Base-by-base conservation (phyloP, 116 monocot genomes). In the Phalaenopsis hybrid region DNA sequence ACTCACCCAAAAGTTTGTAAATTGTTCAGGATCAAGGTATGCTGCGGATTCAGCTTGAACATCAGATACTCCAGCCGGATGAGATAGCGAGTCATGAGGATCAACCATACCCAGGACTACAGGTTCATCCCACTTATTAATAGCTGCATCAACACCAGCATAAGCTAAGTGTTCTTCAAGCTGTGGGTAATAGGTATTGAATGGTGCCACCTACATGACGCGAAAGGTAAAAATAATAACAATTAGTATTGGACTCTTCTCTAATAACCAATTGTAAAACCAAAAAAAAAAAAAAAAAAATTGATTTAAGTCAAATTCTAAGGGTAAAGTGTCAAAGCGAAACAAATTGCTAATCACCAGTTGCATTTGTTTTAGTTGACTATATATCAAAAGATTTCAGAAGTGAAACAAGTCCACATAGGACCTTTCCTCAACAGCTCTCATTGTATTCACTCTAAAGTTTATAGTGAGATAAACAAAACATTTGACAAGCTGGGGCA, bases 51-150 rank as follows among this genome's bases (percentile, higher is more conserved):
- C 98, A 58, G 95, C 88, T 88, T 93, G 95, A 69, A 85, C 90
- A 85, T 99, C 98, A 83, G 95, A 95, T 57, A 92, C 92, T 8
- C 98, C 98, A 74, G 95, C 88, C 52, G 95, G 95, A 83, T 99
- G 93, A 83, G 95, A 95, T 25, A 95, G 78, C 79, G 98, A 89
- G 86, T 99, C 95, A 84, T 99, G 95, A 63, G 98, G 93, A 91
- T 95, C 98, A 80, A 95, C 93, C 89, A 93, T 74, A 58, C 98
- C 98, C 75, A 95, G 85, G 15, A 89, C 91, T 79, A 90, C 65
- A 10, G 93, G 95, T 82, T 95, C 88, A 77, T 89, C 76, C 98
- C 98, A 99, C 86, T 84, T 89, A 79, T 93, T 99, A 59, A 87
- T 79, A 78, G 69, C 81, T 79, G 93, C 17, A 83, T 87, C 81